Percentiles rank a stretch among this genome's conserved stretches.
Evolutionary conservation across 257 asterid genomes (phyloP).

Genomic region (Nicotiana obtusifolia): DNA sequence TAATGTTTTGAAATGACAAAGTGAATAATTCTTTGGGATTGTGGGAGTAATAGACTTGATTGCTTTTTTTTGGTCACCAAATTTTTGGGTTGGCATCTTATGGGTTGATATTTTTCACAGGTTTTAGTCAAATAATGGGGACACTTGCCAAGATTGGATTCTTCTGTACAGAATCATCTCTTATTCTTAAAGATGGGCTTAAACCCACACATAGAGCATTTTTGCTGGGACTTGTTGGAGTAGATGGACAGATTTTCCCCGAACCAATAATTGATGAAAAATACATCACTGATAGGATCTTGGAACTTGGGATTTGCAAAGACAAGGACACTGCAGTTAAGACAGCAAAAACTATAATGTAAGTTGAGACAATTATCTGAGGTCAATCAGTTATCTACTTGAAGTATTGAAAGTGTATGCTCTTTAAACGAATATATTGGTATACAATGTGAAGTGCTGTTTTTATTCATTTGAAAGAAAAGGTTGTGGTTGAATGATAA

Average conservation of each 20-base stretch:
- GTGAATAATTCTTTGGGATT: background rate
- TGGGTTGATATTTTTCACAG: slow-evolving; percentile 33
- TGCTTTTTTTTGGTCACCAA: background rate
- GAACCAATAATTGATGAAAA: slow-evolving; percentile 41
- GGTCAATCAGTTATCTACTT: background rate
- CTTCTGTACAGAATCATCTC: slow-evolving; percentile 46
- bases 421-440: background rate
- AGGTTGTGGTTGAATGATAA: background rate
- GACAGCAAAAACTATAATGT: slow-evolving; percentile 82
- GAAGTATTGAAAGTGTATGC: background rate
- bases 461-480: background rate
- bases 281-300: slow-evolving; percentile 49
- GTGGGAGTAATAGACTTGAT: background rate
- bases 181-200: slow-evolving; percentile 35
- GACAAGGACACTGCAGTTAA: slow-evolving; percentile 47
- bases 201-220: slow-evolving; percentile 44
- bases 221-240: slow-evolving; percentile 41
- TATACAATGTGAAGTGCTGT: background rate
- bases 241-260: slow-evolving; percentile 14
- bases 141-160: slow-evolving; percentile 75
- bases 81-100: background rate
- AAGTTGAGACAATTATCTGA: slow-evolving; percentile 21
- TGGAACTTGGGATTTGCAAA: slow-evolving; percentile 46
- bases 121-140: slow-evolving; percentile 86
- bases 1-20: background rate